These are phyloP conservation scores for Exophiala oligosperma DNA, from an alignment of 2,329 filamentous ascomycete species.

Conservation along the genomic window DNA sequence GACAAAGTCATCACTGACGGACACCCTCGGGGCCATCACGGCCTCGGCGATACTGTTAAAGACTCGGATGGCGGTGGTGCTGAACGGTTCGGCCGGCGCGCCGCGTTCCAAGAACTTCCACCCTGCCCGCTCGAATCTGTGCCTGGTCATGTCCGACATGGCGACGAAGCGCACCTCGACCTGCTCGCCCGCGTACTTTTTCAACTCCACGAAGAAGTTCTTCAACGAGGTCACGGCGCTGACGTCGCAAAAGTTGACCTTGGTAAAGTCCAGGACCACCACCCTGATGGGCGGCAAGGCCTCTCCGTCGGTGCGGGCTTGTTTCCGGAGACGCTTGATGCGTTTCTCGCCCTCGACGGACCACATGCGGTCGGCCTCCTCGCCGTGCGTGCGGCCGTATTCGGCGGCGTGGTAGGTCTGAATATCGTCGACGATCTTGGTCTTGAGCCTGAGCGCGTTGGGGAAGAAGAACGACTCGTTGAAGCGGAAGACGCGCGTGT, in stretches of 20 bases:
- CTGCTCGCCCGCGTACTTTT: conserved; percentile 49
- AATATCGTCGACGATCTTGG: conserved; percentile 51
- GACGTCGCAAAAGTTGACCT: conserved; percentile 55
- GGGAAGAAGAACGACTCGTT: conserved; percentile 61
- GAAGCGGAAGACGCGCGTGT: conserved; percentile 59
- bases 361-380: conserved; percentile 52
- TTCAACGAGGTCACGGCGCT: conserved; percentile 53
- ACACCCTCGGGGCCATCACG: conserved; percentile 14
- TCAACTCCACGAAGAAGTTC: conserved; percentile 51
- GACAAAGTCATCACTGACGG: conserved; percentile 8
- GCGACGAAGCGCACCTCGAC: conserved; percentile 53
- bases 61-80: conserved; percentile 11
- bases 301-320: conserved; percentile 36
- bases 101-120: conserved; percentile 31
- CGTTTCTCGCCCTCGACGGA: conserved; percentile 53
- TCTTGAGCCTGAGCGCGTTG: conserved; percentile 58
- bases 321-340: conserved; percentile 47
- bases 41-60: conserved; percentile 24
- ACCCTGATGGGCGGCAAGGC: conserved; percentile 45
- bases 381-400: conserved; percentile 38
- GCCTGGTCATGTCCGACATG: conserved; percentile 43
- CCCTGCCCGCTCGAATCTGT: conserved; percentile 36
- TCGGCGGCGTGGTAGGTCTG: conserved; percentile 48
- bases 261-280: conserved; percentile 55
- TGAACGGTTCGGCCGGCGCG: conserved; percentile 3